Conservation (phyloP, 257 asterid genomes). For the Solanum paucissectum region DNA sequence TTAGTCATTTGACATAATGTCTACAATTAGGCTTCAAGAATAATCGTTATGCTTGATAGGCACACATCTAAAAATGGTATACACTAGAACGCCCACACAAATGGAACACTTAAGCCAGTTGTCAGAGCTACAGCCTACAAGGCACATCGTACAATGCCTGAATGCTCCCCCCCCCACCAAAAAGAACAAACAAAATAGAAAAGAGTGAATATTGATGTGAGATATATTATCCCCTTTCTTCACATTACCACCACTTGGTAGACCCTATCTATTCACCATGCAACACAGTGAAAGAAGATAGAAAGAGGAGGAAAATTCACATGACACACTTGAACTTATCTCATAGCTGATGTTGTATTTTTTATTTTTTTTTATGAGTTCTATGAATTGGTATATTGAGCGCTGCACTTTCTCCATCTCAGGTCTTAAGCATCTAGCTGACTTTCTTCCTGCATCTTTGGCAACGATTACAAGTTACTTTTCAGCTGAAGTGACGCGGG, state of each 20-base stretch:
- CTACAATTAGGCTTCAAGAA: neutral
- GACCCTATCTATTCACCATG: neutral
- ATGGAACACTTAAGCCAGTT: neutral
- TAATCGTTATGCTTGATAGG: neutral
- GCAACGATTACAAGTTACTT: constrained; percentile 77
- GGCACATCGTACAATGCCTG: neutral
- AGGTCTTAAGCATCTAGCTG: constrained; percentile 99
- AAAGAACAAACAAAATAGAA: neutral
- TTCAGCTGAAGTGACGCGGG: constrained; percentile 93
- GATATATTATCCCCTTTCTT: neutral
- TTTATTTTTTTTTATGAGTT: neutral
- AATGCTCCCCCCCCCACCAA: no score
- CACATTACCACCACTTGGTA: neutral
- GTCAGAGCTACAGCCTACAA: neutral
- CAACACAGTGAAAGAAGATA: neutral
- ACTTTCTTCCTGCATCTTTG: constrained; percentile 94
- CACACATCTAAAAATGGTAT: neutral
- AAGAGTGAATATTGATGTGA: neutral
- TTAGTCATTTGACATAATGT: constrained; percentile 10
- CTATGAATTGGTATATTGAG: constrained; percentile 1
- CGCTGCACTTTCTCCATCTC: constrained; percentile 11
- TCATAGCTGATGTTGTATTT: neutral
- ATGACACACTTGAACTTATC: neutral
- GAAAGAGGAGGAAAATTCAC: neutral
- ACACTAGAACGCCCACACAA: neutral